Evolutionary conservation across 2,329 filamentous ascomycete genomes (phyloP).

Genomic region (Pseudogymnoascus sp.): DNA sequence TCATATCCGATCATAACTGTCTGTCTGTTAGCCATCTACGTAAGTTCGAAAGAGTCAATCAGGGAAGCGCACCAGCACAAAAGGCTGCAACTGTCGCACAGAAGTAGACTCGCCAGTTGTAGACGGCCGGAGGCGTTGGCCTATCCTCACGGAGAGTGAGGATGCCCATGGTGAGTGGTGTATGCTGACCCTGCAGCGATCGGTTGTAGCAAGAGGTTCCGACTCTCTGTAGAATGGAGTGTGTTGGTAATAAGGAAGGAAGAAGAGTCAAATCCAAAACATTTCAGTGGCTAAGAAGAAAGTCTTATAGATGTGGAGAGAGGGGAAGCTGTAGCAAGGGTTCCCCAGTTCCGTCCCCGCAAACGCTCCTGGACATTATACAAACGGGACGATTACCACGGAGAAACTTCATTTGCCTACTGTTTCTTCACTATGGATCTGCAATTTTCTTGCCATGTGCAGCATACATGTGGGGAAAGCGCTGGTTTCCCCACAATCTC

Average conservation of each 20-base stretch:
- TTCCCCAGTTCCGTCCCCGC: slow-evolving; percentile 8
- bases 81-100: slow-evolving; percentile 49
- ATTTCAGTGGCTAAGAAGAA: not conserved
- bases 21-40: not conserved
- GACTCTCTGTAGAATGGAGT: not conserved
- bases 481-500: not conserved
- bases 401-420: slow-evolving; percentile 1
- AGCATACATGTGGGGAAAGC: not conserved
- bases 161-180: slow-evolving; percentile 30
- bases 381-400: slow-evolving; percentile 3
- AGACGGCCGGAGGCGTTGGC: slow-evolving; percentile 49
- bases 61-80: slow-evolving; percentile 50
- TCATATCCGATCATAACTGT: slow-evolving; percentile 34
- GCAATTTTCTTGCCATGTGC: not conserved
- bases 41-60: slow-evolving; percentile 21
- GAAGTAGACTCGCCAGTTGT: slow-evolving; percentile 54
- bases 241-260: not conserved
- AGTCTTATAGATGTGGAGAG: slow-evolving; percentile 7
- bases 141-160: slow-evolving; percentile 48
- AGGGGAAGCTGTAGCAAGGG: not conserved
- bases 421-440: not conserved
- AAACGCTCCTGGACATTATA: not conserved
- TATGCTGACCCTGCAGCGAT: slow-evolving; percentile 8
- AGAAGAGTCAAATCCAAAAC: slow-evolving; percentile 7
- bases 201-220: not conserved